Evolutionary conservation across 2,329 filamentous ascomycete genomes (phyloP).

Genomic region (Westerdykella ornata): DNA sequence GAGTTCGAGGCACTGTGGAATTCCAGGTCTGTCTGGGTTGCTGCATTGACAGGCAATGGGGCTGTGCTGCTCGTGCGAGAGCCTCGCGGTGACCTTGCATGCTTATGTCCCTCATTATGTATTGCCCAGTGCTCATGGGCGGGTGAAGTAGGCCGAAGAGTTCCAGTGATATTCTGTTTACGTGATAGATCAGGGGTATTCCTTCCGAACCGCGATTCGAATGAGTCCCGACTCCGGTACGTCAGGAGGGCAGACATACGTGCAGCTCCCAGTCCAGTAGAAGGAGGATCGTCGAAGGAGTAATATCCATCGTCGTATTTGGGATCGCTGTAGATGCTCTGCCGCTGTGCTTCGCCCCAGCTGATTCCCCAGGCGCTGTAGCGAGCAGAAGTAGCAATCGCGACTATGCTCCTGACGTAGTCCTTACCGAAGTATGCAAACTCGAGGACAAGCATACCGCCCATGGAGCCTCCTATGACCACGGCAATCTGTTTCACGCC

Average conservation of each 20-base stretch:
- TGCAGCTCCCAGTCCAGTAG: slow-evolving; percentile 81
- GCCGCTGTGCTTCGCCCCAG: slow-evolving; percentile 81
- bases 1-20: slow-evolving; percentile 39
- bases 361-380: slow-evolving; percentile 89
- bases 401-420: slow-evolving; percentile 73
- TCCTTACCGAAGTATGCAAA: slow-evolving; percentile 87
- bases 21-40: slow-evolving; percentile 40
- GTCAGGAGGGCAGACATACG: slow-evolving; percentile 95
- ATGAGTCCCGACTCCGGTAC: slow-evolving; percentile 93
- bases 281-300: slow-evolving; percentile 74
- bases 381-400: slow-evolving; percentile 75
- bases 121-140: slow-evolving; percentile 46
- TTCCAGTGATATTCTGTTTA: slow-evolving; percentile 72
- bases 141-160: slow-evolving; percentile 43
- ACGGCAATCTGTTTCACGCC: slow-evolving; percentile 72
- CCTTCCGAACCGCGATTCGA: slow-evolving; percentile 88
- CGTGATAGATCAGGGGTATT: slow-evolving; percentile 83
- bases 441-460: slow-evolving; percentile 84
- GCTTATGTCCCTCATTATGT: slow-evolving; percentile 48
- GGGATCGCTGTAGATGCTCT: slow-evolving; percentile 95
- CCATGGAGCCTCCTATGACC: slow-evolving; percentile 77
- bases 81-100: slow-evolving; percentile 41
- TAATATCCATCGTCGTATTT: slow-evolving; percentile 99
- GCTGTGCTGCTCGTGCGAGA: slow-evolving; percentile 33
- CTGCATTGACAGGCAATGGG: slow-evolving; percentile 15